Evolutionary conservation across 1,284 basidiomycete genomes (phyloP).

Genomic region (Flammula alnicola): DNA sequence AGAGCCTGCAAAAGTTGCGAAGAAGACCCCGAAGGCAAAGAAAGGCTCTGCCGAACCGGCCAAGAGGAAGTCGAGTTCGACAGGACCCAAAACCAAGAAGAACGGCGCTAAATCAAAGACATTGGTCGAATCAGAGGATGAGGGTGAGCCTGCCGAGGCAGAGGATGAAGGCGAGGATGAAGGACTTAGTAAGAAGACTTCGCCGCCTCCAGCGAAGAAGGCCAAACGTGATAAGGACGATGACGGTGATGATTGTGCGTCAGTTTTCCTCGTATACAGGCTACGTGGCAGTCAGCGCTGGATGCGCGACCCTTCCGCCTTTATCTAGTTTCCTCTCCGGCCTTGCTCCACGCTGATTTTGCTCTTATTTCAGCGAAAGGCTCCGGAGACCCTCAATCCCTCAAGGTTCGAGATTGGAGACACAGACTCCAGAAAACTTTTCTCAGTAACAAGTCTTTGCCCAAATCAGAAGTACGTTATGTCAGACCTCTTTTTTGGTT

Average conservation of each 20-base stretch:
- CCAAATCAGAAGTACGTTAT: conserved; percentile 57
- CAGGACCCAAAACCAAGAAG: conserved; percentile 18
- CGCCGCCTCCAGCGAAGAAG: conserved; percentile 70
- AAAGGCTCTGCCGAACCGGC: conserved; percentile 26
- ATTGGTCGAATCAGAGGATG: conserved; percentile 76
- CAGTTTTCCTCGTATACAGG: conserved; percentile 6
- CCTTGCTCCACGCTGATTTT: not conserved
- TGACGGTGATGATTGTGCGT: conserved; percentile 58
- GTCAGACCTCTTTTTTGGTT: not conserved
- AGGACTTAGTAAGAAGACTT: conserved; percentile 59
- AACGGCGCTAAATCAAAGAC: conserved; percentile 43
- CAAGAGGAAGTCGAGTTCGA: conserved; percentile 37
- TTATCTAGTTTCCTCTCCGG: too few species aligned
- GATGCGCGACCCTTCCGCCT: too few species aligned
- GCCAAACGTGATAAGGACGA: conserved; percentile 68
- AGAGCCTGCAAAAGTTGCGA: too few species aligned
- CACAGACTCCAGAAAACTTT: conserved; percentile 92
- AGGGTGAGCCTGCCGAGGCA: conserved; percentile 51
- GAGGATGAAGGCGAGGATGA: conserved; percentile 48
- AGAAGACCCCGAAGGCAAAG: conserved; percentile 38
- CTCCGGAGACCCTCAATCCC: conserved; percentile 70
- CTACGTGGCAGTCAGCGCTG: not conserved
- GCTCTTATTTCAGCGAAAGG: conserved; percentile 43
- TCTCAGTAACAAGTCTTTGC: conserved; percentile 60
- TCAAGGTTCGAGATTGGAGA: conserved; percentile 85